phyloP scores from a whole-genome alignment of 176 grass and related monocot genomes.

The Zea mays region DNA sequence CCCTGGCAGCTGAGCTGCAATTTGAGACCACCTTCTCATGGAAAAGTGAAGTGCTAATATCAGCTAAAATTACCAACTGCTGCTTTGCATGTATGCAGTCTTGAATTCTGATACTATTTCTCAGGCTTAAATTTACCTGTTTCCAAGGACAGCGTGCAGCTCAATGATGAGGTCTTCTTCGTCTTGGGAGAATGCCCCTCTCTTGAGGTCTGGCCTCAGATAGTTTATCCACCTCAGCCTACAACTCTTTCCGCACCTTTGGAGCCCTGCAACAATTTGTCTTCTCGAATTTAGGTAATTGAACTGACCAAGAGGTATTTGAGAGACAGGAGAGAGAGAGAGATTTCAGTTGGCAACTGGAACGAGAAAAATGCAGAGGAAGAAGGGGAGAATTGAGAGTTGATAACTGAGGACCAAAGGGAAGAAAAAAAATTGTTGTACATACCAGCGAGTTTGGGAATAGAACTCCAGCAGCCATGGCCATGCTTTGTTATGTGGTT shows the following conservation, averaged over 20 bases:
- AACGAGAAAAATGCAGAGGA: constrained; percentile 18
- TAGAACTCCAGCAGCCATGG: constrained; percentile 82
- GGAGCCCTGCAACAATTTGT: constrained; percentile 58
- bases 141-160: constrained; percentile 70
- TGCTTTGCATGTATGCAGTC: constrained; percentile 9
- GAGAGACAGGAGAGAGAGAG: background rate
- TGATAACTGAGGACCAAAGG: constrained; percentile 18
- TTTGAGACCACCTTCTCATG: constrained; percentile 67
- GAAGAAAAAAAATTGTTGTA: background rate
- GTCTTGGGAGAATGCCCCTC: constrained; percentile 68
- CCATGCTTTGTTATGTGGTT: constrained; percentile 70
- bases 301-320: constrained; percentile 13
- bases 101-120: constrained; percentile 31
- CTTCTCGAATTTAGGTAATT: constrained; percentile 20
- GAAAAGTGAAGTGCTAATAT: constrained; percentile 23
- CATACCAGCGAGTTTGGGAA: constrained; percentile 71
- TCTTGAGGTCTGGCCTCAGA: constrained; percentile 80
- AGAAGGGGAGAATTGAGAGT: constrained; percentile 22
- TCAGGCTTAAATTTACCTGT: constrained; percentile 52
- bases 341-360: background rate
- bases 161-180: constrained; percentile 82
- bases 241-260: constrained; percentile 89
- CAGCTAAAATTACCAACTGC: constrained; percentile 40
- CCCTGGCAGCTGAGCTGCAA: constrained; percentile 70
- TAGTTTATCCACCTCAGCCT: constrained; percentile 94